Evolutionary conservation across 257 asterid species (phyloP), one percentile per base, ranked within the genome.

Genomic region (Solanum verrucosum): DNA sequence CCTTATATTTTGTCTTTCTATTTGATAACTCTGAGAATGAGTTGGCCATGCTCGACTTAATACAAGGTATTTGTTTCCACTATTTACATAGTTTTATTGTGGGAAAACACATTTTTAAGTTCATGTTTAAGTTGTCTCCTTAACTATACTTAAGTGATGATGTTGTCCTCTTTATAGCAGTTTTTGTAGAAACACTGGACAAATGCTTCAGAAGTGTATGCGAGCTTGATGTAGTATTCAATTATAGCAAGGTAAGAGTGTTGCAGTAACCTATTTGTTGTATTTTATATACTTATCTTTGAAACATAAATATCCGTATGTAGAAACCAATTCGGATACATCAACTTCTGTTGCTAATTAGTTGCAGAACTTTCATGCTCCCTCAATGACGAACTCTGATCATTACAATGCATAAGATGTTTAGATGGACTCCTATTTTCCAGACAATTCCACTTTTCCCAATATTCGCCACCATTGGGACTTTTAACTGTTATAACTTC

Each of bases 191-290:
- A 88, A 86, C 92, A 25, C 74, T 91, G 88, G 92, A 91, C 68
- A 89, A 86, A 87, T 91, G 87, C 88, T 91, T 91, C 92, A 91
- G 84, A 81, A 81, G 89, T 87, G 92, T 91, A 72, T 91, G 92
- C 84, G 91, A 91, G 89, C 90, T 89, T 75, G 91, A 89, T 70
- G 70, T 91, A 10, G 60, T 89, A 49, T 85, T 91, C 87, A 91
- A 89, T 56, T 87, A 87, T 83, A 83, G 77, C 88, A 89, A 91
- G 91, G 91, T 91, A 81, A 20, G 34, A 59, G 65, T 7, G 38
- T 73, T 89, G 38, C 56, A 77, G 10, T 40, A 34, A 25, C 78
- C 35, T 87, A 15, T 85, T 75, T 68, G n/a, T 21, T 84, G n/a
- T 79, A 44, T 25, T 15, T 68, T n/a, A 23, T n/a, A 10, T n/a